phyloP scores from a whole-genome alignment of 768 basidiomycete species.

The Chalciporus pseudorubinellus region DNA sequence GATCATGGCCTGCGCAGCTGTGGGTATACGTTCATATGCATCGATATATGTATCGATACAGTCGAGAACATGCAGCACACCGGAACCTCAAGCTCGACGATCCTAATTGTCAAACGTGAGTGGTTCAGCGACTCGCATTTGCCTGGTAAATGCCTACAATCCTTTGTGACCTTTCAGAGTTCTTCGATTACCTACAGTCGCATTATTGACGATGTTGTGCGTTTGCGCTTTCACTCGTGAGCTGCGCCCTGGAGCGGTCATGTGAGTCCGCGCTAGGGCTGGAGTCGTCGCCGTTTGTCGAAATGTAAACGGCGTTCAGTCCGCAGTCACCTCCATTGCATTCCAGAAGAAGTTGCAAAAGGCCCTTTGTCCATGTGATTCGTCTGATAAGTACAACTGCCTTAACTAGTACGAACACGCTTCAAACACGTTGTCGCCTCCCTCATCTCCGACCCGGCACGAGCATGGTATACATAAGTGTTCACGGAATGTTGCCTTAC shows the following conservation, averaged over 20 bases:
- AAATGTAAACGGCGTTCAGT: not conserved
- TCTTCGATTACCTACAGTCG: not conserved
- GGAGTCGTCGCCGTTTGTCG: not conserved
- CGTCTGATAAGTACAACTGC: not conserved
- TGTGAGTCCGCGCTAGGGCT: not conserved
- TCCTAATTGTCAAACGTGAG: not conserved
- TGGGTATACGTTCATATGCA: too few relatives aligned
- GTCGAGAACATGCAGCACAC: too few relatives aligned
- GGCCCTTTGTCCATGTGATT: not conserved
- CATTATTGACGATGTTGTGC: not conserved
- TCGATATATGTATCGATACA: too few relatives aligned
- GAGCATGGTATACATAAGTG: constrained; percentile 10
- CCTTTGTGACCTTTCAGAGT: not conserved
- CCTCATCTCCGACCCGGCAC: constrained; percentile 25
- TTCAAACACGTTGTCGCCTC: constrained; percentile 22
- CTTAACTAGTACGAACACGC: constrained; percentile 3
- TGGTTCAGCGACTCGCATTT: not conserved
- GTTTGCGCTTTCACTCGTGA: not conserved
- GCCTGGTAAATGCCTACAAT: too few relatives aligned
- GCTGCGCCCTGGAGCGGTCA: not conserved
- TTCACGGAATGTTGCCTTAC: not conserved
- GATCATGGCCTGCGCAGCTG: too few relatives aligned
- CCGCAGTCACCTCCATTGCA: not conserved
- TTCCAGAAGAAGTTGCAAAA: not conserved
- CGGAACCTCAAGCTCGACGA: not conserved